phyloP scores from a whole-genome alignment of 2,329 filamentous ascomycete genomes.

The Colletotrichum higginsianum region DNA sequence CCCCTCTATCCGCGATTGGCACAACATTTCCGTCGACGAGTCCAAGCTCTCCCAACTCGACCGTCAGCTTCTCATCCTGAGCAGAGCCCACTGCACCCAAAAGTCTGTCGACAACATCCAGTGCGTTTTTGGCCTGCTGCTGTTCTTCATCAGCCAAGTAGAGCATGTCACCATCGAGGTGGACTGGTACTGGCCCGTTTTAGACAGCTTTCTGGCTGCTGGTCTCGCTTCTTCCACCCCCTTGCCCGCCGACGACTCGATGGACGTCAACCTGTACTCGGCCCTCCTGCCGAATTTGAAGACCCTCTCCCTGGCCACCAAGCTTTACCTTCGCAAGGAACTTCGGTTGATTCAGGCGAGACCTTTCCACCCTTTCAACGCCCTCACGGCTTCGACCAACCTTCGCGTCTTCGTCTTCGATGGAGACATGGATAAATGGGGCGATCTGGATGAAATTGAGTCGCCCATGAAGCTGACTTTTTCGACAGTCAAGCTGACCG shows the following conservation, averaged over 20 bases:
- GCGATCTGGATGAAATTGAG: not conserved
- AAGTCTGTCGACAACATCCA: conserved; percentile 14
- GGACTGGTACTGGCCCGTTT: not conserved
- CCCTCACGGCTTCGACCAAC: conserved; percentile 8
- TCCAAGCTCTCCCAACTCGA: conserved; percentile 13
- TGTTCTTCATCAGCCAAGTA: conserved; percentile 9
- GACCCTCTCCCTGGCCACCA: not conserved
- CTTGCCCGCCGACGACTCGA: not conserved
- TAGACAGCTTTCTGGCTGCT: conserved; percentile 8
- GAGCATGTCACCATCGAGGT: conserved; percentile 1
- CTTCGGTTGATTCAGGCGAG: not conserved
- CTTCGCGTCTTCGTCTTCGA: conserved; percentile 4
- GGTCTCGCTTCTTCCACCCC: conserved; percentile 1
- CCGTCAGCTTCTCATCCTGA: conserved; percentile 16
- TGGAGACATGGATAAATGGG: conserved; percentile 6
- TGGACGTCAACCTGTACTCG: not conserved
- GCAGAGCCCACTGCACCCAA: not conserved
- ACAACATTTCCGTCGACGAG: not conserved
- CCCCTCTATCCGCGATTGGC: not conserved
- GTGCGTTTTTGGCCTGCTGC: conserved; percentile 17
- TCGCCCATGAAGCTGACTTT: conserved; percentile 10
- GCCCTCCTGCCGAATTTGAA: not conserved
- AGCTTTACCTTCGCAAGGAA: not conserved
- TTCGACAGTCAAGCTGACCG: not conserved
- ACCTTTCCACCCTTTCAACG: conserved; percentile 8